These are phyloP conservation scores for Pythium rhizo-oryzae DNA, from an alignment of 352 stramenopile genomes.

Conservation along the genomic window DNA sequence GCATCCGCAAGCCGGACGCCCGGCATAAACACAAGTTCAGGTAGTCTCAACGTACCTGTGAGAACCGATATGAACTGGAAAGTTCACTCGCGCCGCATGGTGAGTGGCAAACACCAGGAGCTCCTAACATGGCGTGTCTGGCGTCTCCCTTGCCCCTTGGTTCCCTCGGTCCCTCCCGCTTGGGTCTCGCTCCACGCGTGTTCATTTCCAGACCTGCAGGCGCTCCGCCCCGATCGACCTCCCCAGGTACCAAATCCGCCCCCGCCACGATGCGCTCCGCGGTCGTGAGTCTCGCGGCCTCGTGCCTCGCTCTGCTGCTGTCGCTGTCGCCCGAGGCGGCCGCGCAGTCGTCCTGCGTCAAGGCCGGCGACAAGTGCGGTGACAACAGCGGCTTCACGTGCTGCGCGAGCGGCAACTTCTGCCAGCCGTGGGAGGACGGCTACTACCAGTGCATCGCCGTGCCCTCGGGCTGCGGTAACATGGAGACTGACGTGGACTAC, in stretches of 20 bases:
- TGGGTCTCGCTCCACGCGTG: background rate
- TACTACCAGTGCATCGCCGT: conserved; percentile 60
- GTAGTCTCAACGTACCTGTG: too few relatives aligned
- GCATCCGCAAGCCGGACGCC: background rate
- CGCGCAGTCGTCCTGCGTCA: conserved; percentile 18
- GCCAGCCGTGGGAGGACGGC: conserved; percentile 51
- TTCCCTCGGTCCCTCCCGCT: background rate
- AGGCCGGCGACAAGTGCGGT: conserved; percentile 33
- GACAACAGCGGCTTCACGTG: conserved; percentile 39
- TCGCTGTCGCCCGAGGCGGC: background rate
- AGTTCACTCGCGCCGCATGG: too few relatives aligned
- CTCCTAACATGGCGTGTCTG: too few relatives aligned
- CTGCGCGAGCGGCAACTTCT: conserved; percentile 41
- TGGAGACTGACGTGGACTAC: conserved; percentile 57
- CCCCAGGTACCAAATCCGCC: background rate
- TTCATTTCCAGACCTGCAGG: conserved; percentile 8
- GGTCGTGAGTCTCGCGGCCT: background rate
- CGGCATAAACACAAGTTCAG: too few relatives aligned
- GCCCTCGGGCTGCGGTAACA: conserved; percentile 35
- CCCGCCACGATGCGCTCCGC: background rate
- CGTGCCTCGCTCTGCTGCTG: background rate
- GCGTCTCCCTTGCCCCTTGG: too few relatives aligned
- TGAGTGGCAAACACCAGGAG: too few relatives aligned
- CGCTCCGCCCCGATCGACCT: background rate
- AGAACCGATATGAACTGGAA: too few relatives aligned